Percentiles rank a stretch among this genome's conserved stretches.
Conservation (phyloP, 1,284 basidiomycete species). For the Testicularia cyperi region DNA sequence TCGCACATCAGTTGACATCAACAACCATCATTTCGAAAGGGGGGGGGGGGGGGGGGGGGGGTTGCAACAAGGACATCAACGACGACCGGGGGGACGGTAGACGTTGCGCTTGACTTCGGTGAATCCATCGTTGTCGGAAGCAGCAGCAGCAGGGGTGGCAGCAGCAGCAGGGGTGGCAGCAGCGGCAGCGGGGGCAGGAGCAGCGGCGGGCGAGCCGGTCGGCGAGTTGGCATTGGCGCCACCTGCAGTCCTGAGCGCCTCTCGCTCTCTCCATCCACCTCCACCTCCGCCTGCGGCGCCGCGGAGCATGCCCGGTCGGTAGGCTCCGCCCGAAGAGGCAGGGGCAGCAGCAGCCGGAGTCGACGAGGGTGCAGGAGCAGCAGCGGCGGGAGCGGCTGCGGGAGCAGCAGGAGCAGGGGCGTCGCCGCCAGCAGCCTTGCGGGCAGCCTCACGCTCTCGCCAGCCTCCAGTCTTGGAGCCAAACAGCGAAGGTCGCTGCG, state of each 20-base stretch:
- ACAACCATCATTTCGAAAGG: too few relatives aligned
- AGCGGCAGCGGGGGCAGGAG: conserved; percentile 9
- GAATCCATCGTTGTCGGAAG: conserved; percentile 37
- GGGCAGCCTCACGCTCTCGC: neutral
- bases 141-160: conserved; percentile 9
- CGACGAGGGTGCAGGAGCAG: conserved; percentile 23
- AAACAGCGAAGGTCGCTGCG: conserved; percentile 27
- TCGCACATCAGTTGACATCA: too few relatives aligned
- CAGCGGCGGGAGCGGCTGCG: conserved; percentile 19
- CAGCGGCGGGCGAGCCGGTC: neutral
- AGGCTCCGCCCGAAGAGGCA: too few relatives aligned
- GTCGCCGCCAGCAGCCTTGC: too few relatives aligned
- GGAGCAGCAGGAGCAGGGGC: conserved; percentile 2
- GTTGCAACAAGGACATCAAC: too few relatives aligned
- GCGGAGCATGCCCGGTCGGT: conserved; percentile 31
- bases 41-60: too few relatives aligned
- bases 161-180: conserved; percentile 12
- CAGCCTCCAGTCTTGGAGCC: conserved; percentile 13
- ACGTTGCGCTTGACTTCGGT: conserved; percentile 39
- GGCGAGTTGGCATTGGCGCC: conserved; percentile 2
- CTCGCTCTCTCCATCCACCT: conserved; percentile 31
- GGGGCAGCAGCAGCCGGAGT: too few relatives aligned
- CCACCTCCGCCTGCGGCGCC: conserved; percentile 4
- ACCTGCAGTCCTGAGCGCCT: conserved; percentile 30
- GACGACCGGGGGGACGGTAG: conserved; percentile 35